Conservation (phyloP, 805 yeast species). For the Cephaloascus albidus region DNA sequence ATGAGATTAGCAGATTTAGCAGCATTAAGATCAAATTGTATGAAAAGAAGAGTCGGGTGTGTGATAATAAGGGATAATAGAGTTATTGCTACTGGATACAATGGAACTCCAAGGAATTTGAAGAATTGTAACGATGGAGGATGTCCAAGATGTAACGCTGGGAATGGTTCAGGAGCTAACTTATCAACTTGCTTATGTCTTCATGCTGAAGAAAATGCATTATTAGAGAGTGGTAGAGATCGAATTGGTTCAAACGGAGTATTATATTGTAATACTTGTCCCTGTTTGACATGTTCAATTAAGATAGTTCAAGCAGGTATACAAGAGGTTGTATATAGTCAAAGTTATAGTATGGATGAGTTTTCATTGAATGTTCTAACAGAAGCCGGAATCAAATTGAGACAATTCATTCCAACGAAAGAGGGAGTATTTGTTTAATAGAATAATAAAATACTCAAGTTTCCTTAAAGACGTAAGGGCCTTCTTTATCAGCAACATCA, state of each 20-base stretch:
- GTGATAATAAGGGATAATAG: conserved; percentile 81
- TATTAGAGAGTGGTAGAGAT: conserved; percentile 89
- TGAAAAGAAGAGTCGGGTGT: conserved; percentile 96
- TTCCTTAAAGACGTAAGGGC: conserved; percentile 29
- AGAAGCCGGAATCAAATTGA: conserved; percentile 62
- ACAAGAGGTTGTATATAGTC: conserved; percentile 85
- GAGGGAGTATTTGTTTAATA: not conserved
- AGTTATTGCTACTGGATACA: conserved; percentile 93
- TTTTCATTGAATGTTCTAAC: conserved; percentile 61
- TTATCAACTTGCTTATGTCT: conserved; percentile 83
- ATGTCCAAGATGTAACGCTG: conserved; percentile 79
- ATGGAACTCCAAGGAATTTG: conserved; percentile 90
- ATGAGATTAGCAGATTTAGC: conserved; percentile 92
- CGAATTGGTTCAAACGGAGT: conserved; percentile 56
- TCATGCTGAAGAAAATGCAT: conserved; percentile 96
- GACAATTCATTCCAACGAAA: conserved; percentile 24
- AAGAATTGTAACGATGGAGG: conserved; percentile 94
- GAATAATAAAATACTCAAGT: conserved; percentile 7
- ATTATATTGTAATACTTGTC: conserved; percentile 92
- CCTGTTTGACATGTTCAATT: conserved; percentile 91
- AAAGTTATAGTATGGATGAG: conserved; percentile 86
- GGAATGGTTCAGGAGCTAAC: conserved; percentile 50
- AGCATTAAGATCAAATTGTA: conserved; percentile 86
- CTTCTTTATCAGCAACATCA: conserved; percentile 43
- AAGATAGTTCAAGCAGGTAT: conserved; percentile 93